These are phyloP conservation scores for Coffea humblotiana DNA, from an alignment of 305 asterid species.

Conservation along the genomic window DNA sequence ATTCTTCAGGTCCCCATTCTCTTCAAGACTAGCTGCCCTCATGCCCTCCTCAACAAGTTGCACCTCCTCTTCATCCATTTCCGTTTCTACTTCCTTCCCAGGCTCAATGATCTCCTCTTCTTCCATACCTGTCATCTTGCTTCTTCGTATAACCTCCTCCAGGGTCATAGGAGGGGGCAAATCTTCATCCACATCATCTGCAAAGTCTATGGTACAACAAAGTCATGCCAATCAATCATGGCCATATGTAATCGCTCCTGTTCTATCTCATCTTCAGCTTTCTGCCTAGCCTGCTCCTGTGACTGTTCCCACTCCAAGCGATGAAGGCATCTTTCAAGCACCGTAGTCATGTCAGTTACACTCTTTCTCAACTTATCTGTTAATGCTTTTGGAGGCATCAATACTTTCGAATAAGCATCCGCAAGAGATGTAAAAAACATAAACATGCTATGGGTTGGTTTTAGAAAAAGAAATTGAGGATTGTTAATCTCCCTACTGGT, in stretches of 20 bases:
- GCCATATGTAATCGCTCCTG: slow-evolving; percentile 89
- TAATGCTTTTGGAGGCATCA: slow-evolving; percentile 80
- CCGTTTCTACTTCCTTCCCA: slow-evolving; percentile 93
- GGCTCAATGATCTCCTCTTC: slow-evolving; percentile 76
- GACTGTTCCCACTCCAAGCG: slow-evolving; percentile 94
- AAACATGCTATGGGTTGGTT: slow-evolving; percentile 96
- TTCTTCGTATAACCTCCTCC: slow-evolving; percentile 89
- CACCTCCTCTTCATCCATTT: slow-evolving; percentile 96
- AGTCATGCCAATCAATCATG: slow-evolving; percentile 97
- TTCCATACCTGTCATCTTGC: slow-evolving; percentile 69
- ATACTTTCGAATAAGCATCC: slow-evolving; percentile 88
- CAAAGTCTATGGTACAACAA: slow-evolving; percentile 90
- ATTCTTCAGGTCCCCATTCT: slow-evolving; percentile 48
- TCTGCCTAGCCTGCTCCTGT: slow-evolving; percentile 92
- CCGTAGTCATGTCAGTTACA: slow-evolving; percentile 78
- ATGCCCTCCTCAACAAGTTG: slow-evolving; percentile 91
- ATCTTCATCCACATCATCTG: slow-evolving; percentile 92
- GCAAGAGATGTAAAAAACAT: slow-evolving; percentile 93
- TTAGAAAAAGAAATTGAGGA: slow-evolving; percentile 81
- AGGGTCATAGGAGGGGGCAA: slow-evolving; percentile 95
- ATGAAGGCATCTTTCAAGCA: slow-evolving; percentile 79
- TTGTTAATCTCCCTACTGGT: slow-evolving; percentile 80
- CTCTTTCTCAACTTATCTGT: slow-evolving; percentile 65
- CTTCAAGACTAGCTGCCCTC: slow-evolving; percentile 82
- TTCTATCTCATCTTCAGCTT: slow-evolving; percentile 89